Evolutionary conservation across 1,284 basidiomycete genomes (phyloP), one percentile per base, ranked within the genome.

Genomic region (Moesziomyces antarcticus): DNA sequence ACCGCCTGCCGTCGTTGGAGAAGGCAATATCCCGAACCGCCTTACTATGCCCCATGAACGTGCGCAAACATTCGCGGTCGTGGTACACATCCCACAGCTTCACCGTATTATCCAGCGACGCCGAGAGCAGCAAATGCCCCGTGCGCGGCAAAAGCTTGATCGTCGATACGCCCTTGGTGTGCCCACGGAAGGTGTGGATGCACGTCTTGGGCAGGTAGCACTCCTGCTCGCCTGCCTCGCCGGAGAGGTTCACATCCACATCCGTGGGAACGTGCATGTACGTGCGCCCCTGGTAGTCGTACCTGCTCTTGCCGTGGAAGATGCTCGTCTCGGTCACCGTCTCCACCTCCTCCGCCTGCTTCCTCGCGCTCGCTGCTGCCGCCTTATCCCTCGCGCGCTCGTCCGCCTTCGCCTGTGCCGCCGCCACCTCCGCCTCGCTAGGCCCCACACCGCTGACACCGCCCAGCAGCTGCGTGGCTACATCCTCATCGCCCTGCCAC

Each of bases 21-120:
- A 99, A 99, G 1, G 90, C 90, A 57, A 99, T 88, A 78, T 99
- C 97, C 84, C 97, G 96, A 71, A 99, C 94, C 20, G 94, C 94
- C 82, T 97, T 95, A 56, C 90, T 90, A 84, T 99, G 97, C 13
- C 97, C 97, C 86, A 97, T 91, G 86, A 97, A 99, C 0, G 97
- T 99, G 37, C 97, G 90, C 56, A 99, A 86, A 83, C 95, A 98
- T 79, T 97, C 95, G 56, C 95, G 93, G 82, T 97, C 93, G 57
- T 93, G 93, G 82, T 99, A 99, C 3, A 98, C 89, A 82, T 99
- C 97, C 97, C 97, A 99, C 42, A 99, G 89, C 93, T 99, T 99
- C 86, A 99, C 93, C 85, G 97, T 96, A 10, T 94, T 97, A 85
- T 99, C 97, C 93, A 98, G 96, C 58, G 93, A 95, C 1, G 91